phyloP scores from a whole-genome alignment of 1,284 basidiomycete genomes.

The Cutaneotrichosporon sp. region DNA sequence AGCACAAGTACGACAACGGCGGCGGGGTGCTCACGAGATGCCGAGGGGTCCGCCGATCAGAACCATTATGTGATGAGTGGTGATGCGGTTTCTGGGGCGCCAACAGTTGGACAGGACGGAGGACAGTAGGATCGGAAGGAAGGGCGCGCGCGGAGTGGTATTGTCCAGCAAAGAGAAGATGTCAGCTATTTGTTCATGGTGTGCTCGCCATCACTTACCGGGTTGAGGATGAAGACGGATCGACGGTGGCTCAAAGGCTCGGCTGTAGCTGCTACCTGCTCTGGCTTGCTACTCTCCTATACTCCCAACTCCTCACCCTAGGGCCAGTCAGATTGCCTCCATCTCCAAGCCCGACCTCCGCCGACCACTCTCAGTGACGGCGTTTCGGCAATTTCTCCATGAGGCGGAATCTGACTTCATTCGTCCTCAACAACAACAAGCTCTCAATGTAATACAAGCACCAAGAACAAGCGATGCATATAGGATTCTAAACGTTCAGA shows the following conservation, averaged over 20 bases:
- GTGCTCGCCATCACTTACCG: too few species aligned
- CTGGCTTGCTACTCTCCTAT: neutral
- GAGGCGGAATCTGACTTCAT: neutral
- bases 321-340: slow-evolving; percentile 1
- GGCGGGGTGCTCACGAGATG: slow-evolving; percentile 56
- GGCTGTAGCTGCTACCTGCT: neutral
- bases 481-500: too few species aligned
- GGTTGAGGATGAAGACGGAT: neutral
- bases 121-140: neutral
- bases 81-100: slow-evolving; percentile 7
- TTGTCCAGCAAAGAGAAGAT: neutral
- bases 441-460: neutral
- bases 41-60: slow-evolving; percentile 70
- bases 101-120: neutral
- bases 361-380: neutral
- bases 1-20: neutral
- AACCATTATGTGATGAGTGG: slow-evolving; percentile 43
- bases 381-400: neutral
- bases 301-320: neutral
- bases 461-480: too few species aligned
- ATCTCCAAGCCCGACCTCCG: neutral
- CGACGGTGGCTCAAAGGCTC: too few species aligned
- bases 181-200: neutral
- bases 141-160: too few species aligned
- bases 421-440: too few species aligned